These are phyloP conservation scores for Thermoascus crustaceus DNA, from an alignment of 2,329 filamentous ascomycete genomes.

Conservation along the genomic window DNA sequence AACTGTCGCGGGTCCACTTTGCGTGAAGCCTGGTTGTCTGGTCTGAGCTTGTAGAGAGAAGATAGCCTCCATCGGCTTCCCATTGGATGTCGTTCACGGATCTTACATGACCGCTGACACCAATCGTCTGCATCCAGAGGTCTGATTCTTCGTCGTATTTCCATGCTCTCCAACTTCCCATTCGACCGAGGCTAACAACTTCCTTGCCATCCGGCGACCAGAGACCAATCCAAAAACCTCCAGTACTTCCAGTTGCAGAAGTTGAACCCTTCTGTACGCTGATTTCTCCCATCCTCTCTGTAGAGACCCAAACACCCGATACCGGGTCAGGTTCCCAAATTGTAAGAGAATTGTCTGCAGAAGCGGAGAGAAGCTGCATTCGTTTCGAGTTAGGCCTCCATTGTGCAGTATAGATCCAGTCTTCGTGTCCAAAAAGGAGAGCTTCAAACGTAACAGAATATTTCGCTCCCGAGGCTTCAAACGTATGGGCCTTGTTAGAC, in stretches of 20 bases:
- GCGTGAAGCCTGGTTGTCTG: slow-evolving; percentile 88
- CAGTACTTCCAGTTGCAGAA: slow-evolving; percentile 89
- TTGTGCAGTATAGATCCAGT: slow-evolving; percentile 88
- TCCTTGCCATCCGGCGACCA: slow-evolving; percentile 73
- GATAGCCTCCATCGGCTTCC: slow-evolving; percentile 71
- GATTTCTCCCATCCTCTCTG: slow-evolving; percentile 80
- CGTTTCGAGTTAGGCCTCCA: slow-evolving; percentile 56
- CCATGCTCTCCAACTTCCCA: slow-evolving; percentile 91
- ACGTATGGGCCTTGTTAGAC: slow-evolving; percentile 79
- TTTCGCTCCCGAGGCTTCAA: slow-evolving; percentile 53
- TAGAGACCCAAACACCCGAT: slow-evolving; percentile 87
- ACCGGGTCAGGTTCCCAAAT: slow-evolving; percentile 81
- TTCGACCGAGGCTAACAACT: slow-evolving; percentile 77
- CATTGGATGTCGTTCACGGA: slow-evolving; percentile 76
- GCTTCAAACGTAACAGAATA: slow-evolving; percentile 90
- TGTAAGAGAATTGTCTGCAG: slow-evolving; percentile 87
- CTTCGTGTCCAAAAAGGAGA: slow-evolving; percentile 85
- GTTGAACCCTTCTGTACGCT: slow-evolving; percentile 92
- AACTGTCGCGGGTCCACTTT: slow-evolving; percentile 55
- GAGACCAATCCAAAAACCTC: slow-evolving; percentile 91
- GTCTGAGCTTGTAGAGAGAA: slow-evolving; percentile 82
- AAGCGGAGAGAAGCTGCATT: slow-evolving; percentile 74
- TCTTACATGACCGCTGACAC: slow-evolving; percentile 74
- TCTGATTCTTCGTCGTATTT: slow-evolving; percentile 52
- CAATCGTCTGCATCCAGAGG: slow-evolving; percentile 67